These are phyloP conservation scores for Waltiozyma sp. DNA, from an alignment of 1,139 yeast genomes.

Conservation along the genomic window DNA sequence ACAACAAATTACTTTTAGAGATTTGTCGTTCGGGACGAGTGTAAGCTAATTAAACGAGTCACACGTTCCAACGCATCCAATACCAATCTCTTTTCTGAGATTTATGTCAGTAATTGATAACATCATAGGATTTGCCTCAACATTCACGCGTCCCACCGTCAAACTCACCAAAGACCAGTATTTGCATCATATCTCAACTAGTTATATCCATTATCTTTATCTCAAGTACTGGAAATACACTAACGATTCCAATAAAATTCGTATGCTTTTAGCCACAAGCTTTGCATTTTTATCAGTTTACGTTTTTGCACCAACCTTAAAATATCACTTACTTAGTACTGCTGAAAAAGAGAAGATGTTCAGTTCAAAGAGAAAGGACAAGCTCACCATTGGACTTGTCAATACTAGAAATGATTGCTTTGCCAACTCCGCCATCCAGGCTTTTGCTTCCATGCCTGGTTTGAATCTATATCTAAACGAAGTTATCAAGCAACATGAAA, in stretches of 20 bases:
- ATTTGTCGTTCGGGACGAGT: too few relatives aligned
- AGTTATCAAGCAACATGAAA: conserved; percentile 24
- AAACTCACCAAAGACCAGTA: conserved; percentile 10
- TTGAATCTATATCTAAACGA: conserved; percentile 51
- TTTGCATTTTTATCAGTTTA: conserved; percentile 15
- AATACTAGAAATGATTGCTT: conserved; percentile 85
- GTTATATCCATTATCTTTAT: conserved; percentile 8
- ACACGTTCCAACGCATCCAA: neutral
- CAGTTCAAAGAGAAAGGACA: conserved; percentile 48
- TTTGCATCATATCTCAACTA: conserved; percentile 6
- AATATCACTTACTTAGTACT: conserved; percentile 9
- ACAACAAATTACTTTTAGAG: too few relatives aligned
- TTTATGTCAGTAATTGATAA: conserved; percentile 2
- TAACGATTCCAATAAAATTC: conserved; percentile 5
- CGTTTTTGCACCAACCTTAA: conserved; percentile 20
- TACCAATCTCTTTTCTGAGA: neutral
- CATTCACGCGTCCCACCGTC: neutral
- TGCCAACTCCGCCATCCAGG: conserved; percentile 86
- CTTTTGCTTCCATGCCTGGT: conserved; percentile 60
- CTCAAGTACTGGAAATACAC: conserved; percentile 16
- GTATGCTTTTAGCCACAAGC: conserved; percentile 13
- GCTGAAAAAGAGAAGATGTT: conserved; percentile 16
- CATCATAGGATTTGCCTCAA: neutral
- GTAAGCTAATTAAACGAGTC: too few relatives aligned
- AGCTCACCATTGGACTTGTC: conserved; percentile 69